Evolutionary conservation across 352 stramenopile species (phyloP), one percentile per base, ranked within the genome.

Genomic region (Globisporangium spiculum): DNA sequence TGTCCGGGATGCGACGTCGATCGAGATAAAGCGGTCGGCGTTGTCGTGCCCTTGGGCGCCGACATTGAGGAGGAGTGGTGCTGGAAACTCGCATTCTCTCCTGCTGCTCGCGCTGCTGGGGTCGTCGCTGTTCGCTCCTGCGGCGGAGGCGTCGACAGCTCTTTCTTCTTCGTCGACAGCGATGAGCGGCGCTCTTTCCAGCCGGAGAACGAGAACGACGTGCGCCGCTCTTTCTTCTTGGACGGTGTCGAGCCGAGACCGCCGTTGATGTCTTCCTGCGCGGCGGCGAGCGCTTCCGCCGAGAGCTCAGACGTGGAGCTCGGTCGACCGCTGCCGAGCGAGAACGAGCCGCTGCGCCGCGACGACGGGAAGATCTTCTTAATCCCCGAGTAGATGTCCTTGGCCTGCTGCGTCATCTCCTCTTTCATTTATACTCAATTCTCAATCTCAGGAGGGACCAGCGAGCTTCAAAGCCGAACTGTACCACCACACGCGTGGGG

Each of bases 311-410:
- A 59, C 36, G 57, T 67, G 32, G 63, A 63, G 20, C 64, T 69
- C 4, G 58, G 63, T n/a, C 76, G 76, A 0, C 76, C 66, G 20
- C 55, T 78, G 32, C 67, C 44, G 27, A 72, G 60, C 44, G 79
- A 88, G 73, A 90, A 90, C 24, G 77, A 85, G 55, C 76, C 76
- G 59, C 74, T 83, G 64, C 84, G 79, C 16, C 72, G 74, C 27
- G 75, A 76, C 27, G 77, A 71, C 32, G 84, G 79, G 69, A 86
- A 85, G 70, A 90, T 86, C 80, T 92, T 92, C 76, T 92, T 92
- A 65, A 92, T 86, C 22, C 84, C 84, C 63, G 84, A 84, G 68
- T 89, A 88, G 9, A 92, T 82, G 70, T 92, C 84, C 70, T 92
- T 92, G 69, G 83, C 84, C 65, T 90, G 80, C 61, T 92, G 81